Percentiles rank a stretch among this genome's conserved stretches.
Evolutionary conservation across 352 stramenopile species (phyloP).

Genomic region (Globisporangium okanoganense): DNA sequence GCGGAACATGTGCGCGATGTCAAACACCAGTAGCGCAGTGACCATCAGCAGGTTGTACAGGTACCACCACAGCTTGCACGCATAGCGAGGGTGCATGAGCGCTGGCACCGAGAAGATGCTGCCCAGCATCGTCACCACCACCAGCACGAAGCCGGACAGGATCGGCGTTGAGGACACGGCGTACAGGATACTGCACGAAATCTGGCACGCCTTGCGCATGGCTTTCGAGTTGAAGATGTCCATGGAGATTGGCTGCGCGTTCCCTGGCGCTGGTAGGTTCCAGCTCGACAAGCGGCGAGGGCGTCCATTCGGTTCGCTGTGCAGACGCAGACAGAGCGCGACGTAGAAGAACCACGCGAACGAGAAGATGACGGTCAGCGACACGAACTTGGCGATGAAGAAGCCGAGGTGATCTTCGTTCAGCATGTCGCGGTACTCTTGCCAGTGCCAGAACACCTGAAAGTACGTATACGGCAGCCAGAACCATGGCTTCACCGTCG

Average conservation of each 20-base stretch:
- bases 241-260: conserved; percentile 46
- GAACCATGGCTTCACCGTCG: conserved; percentile 74
- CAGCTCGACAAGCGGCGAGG: conserved; percentile 57
- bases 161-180: conserved; percentile 60
- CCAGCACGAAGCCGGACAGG: conserved; percentile 54
- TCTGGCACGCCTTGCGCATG: conserved; percentile 65
- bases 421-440: conserved; percentile 51
- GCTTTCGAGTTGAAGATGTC: conserved; percentile 74
- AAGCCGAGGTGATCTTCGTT: conserved; percentile 59
- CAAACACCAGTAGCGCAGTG: conserved; percentile 62
- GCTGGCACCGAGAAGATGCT: conserved; percentile 48
- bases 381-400: conserved; percentile 59
- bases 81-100: conserved; percentile 71
- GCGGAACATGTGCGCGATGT: conserved; percentile 61
- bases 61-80: conserved; percentile 59
- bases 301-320: conserved; percentile 59
- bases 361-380: conserved; percentile 52
- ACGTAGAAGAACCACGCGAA: conserved; percentile 69
- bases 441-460: conserved; percentile 82
- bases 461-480: conserved; percentile 83
- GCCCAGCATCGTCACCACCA: conserved; percentile 43
- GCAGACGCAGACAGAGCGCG: conserved; percentile 60
- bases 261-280: conserved; percentile 46
- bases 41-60: conserved; percentile 55
- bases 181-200: conserved; percentile 73